These are phyloP conservation scores for Papilionanthe hybrid DNA, from an alignment of 116 monocot species.

Conservation along the genomic window DNA sequence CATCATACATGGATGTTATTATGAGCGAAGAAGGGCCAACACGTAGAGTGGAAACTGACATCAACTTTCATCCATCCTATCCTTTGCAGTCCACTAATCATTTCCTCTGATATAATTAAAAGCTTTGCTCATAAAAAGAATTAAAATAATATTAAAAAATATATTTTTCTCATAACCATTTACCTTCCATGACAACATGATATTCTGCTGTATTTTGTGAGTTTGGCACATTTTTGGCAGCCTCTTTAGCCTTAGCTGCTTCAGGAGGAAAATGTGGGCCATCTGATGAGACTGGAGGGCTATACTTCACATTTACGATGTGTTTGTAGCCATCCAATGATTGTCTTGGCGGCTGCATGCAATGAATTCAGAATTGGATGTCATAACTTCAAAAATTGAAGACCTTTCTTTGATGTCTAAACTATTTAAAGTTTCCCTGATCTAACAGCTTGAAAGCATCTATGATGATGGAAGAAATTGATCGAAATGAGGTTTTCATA, in stretches of 20 bases:
- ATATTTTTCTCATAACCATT: neutral
- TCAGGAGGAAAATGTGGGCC: conserved; percentile 68
- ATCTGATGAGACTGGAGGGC: conserved; percentile 48
- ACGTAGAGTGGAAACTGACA: conserved; percentile 80
- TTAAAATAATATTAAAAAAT: neutral
- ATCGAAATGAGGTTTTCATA: neutral
- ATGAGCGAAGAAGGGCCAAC: conserved; percentile 96
- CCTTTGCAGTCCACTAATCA: conserved; percentile 80
- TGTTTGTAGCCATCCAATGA: conserved; percentile 91
- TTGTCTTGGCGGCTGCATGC: conserved; percentile 51
- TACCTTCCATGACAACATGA: conserved; percentile 77
- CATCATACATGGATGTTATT: conserved; percentile 80
- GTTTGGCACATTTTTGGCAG: conserved; percentile 46
- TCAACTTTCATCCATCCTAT: conserved; percentile 97
- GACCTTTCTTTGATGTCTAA: neutral
- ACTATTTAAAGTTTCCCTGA: neutral
- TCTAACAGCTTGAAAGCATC: too few relatives aligned
- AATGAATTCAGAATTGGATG: neutral
- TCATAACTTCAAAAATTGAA: neutral
- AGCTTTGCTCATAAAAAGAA: neutral
- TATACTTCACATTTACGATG: conserved; percentile 66
- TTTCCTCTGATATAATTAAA: conserved; percentile 58
- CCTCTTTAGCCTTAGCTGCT: conserved; percentile 61
- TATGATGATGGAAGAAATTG: too few relatives aligned
- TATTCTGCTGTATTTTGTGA: conserved; percentile 51